Evolutionary conservation across 257 asterid genomes (phyloP).

Genomic region (Mitragyna speciosa): DNA sequence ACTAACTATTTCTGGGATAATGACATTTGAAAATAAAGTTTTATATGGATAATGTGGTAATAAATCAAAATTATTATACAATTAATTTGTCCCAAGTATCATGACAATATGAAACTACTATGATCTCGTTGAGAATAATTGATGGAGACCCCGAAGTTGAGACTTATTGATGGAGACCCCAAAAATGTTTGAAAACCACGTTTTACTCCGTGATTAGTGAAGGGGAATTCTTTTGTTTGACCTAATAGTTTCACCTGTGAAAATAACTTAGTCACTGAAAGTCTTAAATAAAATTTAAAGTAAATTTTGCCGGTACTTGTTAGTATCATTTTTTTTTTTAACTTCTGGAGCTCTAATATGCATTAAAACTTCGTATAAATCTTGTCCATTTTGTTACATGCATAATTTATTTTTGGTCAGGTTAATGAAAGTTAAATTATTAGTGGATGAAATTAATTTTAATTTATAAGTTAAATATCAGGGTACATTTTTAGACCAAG

Average conservation of each 20-base stretch:
- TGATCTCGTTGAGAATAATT: not conserved
- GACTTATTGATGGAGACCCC: slow-evolving; percentile 7
- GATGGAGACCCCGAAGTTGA: slow-evolving; percentile 7
- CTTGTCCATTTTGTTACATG: not conserved
- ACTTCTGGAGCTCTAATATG: not conserved
- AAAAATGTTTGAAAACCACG: slow-evolving; percentile 13
- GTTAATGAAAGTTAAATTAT: not conserved
- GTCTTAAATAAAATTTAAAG: no score
- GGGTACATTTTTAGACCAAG: not conserved
- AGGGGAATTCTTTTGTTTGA: no score
- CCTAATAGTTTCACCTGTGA: no score
- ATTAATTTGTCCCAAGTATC: not conserved
- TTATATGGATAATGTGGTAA: not conserved
- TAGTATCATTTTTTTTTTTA: not conserved
- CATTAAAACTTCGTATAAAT: not conserved
- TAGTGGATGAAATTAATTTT: not conserved
- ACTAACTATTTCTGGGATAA: not conserved
- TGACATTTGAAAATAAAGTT: not conserved
- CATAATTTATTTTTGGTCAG: not conserved
- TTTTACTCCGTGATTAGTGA: not conserved
- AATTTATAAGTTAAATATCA: no score
- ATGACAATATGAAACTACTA: not conserved
- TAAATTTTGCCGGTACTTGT: no score
- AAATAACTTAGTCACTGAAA: no score
- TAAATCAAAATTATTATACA: not conserved